Base-by-base conservation (phyloP, 2,329 filamentous ascomycete species). In the Colletotrichum paranaense region DNA sequence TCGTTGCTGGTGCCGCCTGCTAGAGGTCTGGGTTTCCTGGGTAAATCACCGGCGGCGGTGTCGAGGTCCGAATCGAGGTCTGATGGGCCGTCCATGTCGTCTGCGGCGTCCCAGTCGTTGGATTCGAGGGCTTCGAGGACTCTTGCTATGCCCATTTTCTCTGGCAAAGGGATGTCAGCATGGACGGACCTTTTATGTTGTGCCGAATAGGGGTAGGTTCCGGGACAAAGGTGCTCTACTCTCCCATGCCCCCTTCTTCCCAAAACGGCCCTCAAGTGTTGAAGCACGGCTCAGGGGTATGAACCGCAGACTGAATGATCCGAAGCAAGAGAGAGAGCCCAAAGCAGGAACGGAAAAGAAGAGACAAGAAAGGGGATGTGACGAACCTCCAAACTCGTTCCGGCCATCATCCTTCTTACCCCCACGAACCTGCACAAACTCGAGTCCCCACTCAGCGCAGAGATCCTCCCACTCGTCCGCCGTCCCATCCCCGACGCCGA, bases 91-190 rank as follows among this genome's bases (percentile, higher is more conserved):
- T 58, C 68, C 30, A 76, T 77, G 12, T 75, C 75, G 65, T 83
- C 81, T 2, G 84, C 85, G 26, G 42, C 71, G 24, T 68, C 56
- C 92, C 92, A 93, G 80, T 92, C 91, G 78, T 92, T 93, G 19
- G 90, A 85, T 77, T 93, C 87, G 16, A 93, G 80, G 0, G 91
- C 91, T 78, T 93, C 91, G 9, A 85, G 84, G 2, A 90, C 85
- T 11, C 92, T 86, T 1, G 88, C 84, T 49, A 92, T 85, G 19
- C 91, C 91, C 38, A 85, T 87, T 72, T 88, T 88, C 80, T 92
- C 91, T 90, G 16, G 42, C 14, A 30, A 28, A 56, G 3, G 32
- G 14, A 4, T 53, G 69, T 81, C 35, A 82, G 78, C 22, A 28
- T 22, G n/a, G 4, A n/a, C 8, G 42, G 1, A 1, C 14, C 19